These are phyloP conservation scores for Ophiostoma montium DNA, from an alignment of 2,329 filamentous ascomycete genomes.

Conservation along the genomic window DNA sequence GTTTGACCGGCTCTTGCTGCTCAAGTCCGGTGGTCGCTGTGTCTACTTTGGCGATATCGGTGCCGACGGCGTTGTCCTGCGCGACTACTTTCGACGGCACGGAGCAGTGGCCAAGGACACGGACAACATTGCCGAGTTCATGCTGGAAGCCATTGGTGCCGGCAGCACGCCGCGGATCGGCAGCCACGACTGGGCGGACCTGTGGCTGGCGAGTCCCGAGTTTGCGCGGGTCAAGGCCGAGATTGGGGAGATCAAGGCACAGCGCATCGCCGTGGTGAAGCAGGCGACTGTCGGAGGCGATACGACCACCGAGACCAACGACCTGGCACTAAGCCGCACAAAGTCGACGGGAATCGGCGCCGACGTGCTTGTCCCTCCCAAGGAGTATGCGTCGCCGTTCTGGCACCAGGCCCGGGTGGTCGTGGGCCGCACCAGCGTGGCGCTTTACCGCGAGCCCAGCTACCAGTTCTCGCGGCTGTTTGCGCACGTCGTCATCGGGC, in stretches of 20 bases:
- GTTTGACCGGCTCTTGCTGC: slow-evolving; percentile 68
- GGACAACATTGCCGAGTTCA: slow-evolving; percentile 58
- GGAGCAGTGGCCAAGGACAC: slow-evolving; percentile 44
- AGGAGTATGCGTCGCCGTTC: slow-evolving; percentile 71
- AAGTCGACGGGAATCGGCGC: slow-evolving; percentile 18
- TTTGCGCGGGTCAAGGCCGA: slow-evolving; percentile 50
- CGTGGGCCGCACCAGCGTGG: slow-evolving; percentile 55
- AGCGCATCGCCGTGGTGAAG: slow-evolving; percentile 29
- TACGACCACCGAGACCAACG: slow-evolving; percentile 5
- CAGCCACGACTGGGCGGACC: slow-evolving; percentile 63
- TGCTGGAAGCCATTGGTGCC: slow-evolving; percentile 74
- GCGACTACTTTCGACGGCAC: slow-evolving; percentile 45
- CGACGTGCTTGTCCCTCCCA: slow-evolving; percentile 33
- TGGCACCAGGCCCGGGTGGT: slow-evolving; percentile 68
- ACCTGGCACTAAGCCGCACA: slow-evolving; percentile 1
- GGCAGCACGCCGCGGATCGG: slow-evolving; percentile 60
- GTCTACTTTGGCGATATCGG: slow-evolving; percentile 84
- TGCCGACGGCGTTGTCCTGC: slow-evolving; percentile 55
- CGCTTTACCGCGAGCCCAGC: slow-evolving; percentile 77
- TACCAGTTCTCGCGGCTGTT: slow-evolving; percentile 82
- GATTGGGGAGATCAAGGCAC: slow-evolving; percentile 51
- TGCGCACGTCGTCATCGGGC: slow-evolving; percentile 64
- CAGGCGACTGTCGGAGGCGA: too few relatives aligned
- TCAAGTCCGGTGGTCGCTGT: slow-evolving; percentile 64
- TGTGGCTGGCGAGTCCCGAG: slow-evolving; percentile 64